Evolutionary conservation across 176 grass and related monocot genomes (phyloP).

Genomic region (Hyparrhenia diplandra): DNA sequence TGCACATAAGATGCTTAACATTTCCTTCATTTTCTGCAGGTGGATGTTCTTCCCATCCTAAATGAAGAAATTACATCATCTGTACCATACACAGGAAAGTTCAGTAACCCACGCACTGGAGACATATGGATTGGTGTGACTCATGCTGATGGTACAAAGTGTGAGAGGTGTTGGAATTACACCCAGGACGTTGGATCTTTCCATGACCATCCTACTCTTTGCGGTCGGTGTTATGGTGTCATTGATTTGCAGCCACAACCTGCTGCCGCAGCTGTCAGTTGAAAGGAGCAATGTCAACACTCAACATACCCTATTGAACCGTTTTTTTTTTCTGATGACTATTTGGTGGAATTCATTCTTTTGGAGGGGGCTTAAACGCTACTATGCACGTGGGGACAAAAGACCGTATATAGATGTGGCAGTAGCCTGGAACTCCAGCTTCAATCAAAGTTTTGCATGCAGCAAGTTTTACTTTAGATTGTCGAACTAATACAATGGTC

Average conservation of each 20-base stretch:
- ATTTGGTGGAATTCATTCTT: slow-evolving; percentile 2
- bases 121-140: slow-evolving; percentile 81
- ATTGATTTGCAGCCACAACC: slow-evolving; percentile 58
- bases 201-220: slow-evolving; percentile 70
- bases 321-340: slow-evolving; percentile 3
- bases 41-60: slow-evolving; percentile 54
- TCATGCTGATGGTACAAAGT: slow-evolving; percentile 70
- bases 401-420: neutral
- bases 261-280: slow-evolving; percentile 42
- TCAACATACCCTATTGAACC: neutral
- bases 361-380: slow-evolving; percentile 5
- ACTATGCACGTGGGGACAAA: neutral
- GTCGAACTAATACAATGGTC: neutral
- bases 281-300: neutral
- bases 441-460: slow-evolving; percentile 10
- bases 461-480: neutral
- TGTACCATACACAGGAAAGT: slow-evolving; percentile 54
- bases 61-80: slow-evolving; percentile 34
- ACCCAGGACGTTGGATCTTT: slow-evolving; percentile 77
- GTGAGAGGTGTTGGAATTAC: slow-evolving; percentile 94
- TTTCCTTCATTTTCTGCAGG: slow-evolving; percentile 39
- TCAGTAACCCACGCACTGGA: slow-evolving; percentile 33
- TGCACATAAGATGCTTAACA: neutral
- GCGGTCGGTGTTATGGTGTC: slow-evolving; percentile 61
- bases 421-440: neutral